Base-by-base conservation (phyloP, 2,329 filamentous ascomycete species). In the Colletotrichum sp. region DNA sequence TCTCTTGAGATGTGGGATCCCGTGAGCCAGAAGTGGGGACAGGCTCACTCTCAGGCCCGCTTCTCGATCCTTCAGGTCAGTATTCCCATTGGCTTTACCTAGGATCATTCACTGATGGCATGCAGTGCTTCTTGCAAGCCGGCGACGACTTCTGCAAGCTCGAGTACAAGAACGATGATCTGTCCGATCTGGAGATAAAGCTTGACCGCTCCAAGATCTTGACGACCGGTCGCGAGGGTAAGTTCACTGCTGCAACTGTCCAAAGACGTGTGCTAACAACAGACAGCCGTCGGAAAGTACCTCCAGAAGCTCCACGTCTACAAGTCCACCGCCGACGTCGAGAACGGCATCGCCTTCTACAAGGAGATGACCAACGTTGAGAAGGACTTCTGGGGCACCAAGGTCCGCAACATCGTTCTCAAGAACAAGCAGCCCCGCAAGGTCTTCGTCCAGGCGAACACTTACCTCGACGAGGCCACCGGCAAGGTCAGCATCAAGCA, bases 1-100 rank as follows among this genome's bases (percentile, higher is more conserved):
- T 94, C 96, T 2, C 89, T 98, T 27, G 96, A 98, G 82, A 95
- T 97, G 88, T 98, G 95, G 95, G 95, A 98, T 80, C 95, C 95
- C 8, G 96, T 96, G 86, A 92, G 90, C 78, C 89, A 92, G 77
- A 98, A 98, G 86, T 98, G 96, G 96, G 96, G 96, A 11, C 96
- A 98, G 83, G 90, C 94, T 76, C 95, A 98, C 81, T 97, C 95
- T 84, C 95, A 98, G 84, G 96, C 95, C 27, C 93, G 96, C 13
- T 98, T 95, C 85, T 94, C 93, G 66, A 98, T 98, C 79, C 86
- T 98, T 54, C 91, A 90, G 78, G 82, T 83, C 74, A 18, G 78
- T 71, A 29, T 24, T 47, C 8, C 29, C n/a, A 34, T 18, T 57
- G 5, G 4, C 9, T 31, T 16, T 36, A 31, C 51, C 43, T 59